Evolutionary conservation across 2,329 filamentous ascomycete genomes (phyloP), one percentile per base, ranked within the genome.

Genomic region (Aspergillus sergii): DNA sequence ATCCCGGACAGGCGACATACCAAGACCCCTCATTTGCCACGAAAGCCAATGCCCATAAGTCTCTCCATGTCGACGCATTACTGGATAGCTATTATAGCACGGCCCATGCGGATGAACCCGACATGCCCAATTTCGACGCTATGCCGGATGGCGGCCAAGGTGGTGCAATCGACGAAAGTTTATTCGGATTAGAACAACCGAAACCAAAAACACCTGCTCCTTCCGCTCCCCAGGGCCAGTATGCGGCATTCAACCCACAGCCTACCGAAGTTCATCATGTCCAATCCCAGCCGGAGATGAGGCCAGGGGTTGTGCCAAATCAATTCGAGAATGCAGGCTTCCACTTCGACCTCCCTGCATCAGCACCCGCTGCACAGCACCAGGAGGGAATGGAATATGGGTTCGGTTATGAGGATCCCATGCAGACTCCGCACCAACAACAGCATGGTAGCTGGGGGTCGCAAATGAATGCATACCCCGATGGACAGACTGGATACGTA

Each of bases 281-380:
- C 75, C 61, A 84, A 80, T 64, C 84, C 78, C 60, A 85, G 78
- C 68, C 83, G 80, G 72, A 83, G 79, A 43, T 85, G 19, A 65
- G 68, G 51, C 58, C 71, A 11, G 66, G 65, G 6, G 62, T 58
- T 39, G 63, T 62, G 26, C 68, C 72, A 1, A 76, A 75, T 57
- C 73, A 78, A 46, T 79, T 81, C 59, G 75, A 78, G 54, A 74
- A 79, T 65, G 75, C 91, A 69, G 83, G 87, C 2, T 91, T 90
- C 10, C 84, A 91, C 1, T 93, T 93, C 68, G 91, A 93, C 71
- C 90, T 94, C 84, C 88, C 86, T 11, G 62, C 68, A 7, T 63
- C 64, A 10, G 64, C 62, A 12, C 62, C 63, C 36, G 43, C 58
- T 39, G 64, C 65, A 16, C 62, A 67, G 21, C 57, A 61, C 11